Conservation (phyloP, 805 yeast species). For the Kluyveromyces nonfermentans region DNA sequence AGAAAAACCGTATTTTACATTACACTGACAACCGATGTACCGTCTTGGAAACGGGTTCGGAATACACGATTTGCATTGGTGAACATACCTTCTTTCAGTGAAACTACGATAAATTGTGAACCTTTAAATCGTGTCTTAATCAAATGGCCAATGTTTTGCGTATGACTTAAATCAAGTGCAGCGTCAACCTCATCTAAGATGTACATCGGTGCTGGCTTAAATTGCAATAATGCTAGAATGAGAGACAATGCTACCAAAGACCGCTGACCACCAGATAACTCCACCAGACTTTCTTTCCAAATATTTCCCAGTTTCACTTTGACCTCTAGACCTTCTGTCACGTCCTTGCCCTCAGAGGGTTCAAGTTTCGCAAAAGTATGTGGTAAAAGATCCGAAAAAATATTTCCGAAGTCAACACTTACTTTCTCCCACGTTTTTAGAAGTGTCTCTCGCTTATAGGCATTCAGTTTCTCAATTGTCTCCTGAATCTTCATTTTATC, state of each 20-base stretch:
- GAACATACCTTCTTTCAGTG: conserved; percentile 96
- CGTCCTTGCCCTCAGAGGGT: conserved; percentile 69
- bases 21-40: conserved; percentile 83
- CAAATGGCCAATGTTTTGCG: conserved; percentile 94
- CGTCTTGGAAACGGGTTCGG: conserved; percentile 91
- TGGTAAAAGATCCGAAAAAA: conserved; percentile 81
- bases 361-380: conserved; percentile 85
- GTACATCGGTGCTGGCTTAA: conserved; percentile 98
- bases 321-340: conserved; percentile 85
- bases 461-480: conserved; percentile 74
- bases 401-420: conserved; percentile 78
- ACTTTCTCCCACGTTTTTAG: conserved; percentile 82
- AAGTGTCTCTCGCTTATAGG: conserved; percentile 75
- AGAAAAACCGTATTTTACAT: too few relatives aligned
- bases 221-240: conserved; percentile 84
- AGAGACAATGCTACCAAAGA: conserved; percentile 88
- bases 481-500: conserved; percentile 86
- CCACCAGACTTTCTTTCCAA: conserved; percentile 94
- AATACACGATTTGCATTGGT: conserved; percentile 93
- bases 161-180: conserved; percentile 91
- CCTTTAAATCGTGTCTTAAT: conserved; percentile 93
- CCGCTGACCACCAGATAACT: conserved; percentile 94
- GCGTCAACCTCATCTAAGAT: conserved; percentile 98
- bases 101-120: conserved; percentile 92
- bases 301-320: conserved; percentile 82